Evolutionary conservation across 257 asterid genomes (phyloP), one percentile per base, ranked within the genome.

Genomic region (Jasminum sambac): DNA sequence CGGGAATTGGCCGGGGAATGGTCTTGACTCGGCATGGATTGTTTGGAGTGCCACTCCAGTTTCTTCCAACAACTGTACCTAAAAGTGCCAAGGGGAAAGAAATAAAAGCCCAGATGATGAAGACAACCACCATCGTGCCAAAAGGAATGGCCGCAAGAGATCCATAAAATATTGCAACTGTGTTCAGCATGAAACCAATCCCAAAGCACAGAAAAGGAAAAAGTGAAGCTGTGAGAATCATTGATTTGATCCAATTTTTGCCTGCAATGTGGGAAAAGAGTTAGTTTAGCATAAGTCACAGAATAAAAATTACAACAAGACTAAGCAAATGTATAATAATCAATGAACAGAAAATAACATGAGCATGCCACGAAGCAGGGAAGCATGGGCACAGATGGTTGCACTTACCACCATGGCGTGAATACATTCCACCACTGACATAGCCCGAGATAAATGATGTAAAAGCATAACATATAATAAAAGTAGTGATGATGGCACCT

Each of bases 1-100:
- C 97, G 5, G 99, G 99, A 58, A 94, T 91, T 42, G 97, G 98
- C 63, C 91, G 85, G 38, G 91, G 91, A 46, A 86, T 84, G 65
- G 91, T 86, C 78, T 86, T 86, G 70, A 86, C 91, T 41, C 91
- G 85, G 71, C 91, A 86, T 0, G 91, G 91, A 82, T 84, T 84
- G 78, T 84, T 81, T 38, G 91, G 91, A 48, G 89, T 82, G 17
- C 91, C 91, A 39, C 89, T 86, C 84, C 89, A 86, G 79, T 86
- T 86, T 77, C 87, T 82, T 70, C 91, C 91, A 76, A 86, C 77
- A 36, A 86, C 91, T 19, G 89, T 86, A 52, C 91, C 91, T 71
- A 86, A 79, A 74, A 86, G 87, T 36, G 91, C 89, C 71, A 86
- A 39, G 38, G 91, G 91, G 68, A 86, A 84, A 68, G 89, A 86